Evolutionary conservation across 148 eudicot genomes (phyloP).

Genomic region (Selenicereus undatus): DNA sequence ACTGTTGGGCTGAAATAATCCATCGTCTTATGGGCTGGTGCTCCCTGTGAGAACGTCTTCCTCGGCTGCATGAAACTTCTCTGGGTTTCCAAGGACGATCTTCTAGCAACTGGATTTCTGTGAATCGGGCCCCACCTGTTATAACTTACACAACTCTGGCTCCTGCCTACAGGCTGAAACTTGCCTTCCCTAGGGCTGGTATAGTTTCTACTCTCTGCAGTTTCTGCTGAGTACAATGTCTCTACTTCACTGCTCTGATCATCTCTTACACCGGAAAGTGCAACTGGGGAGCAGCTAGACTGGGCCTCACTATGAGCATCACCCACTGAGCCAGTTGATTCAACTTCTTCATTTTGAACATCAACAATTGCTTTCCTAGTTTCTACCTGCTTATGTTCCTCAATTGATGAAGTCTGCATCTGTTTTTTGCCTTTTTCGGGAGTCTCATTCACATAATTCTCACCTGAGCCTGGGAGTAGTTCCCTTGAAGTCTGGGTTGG

Average conservation of each 20-base stretch:
- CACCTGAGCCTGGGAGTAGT: constrained; percentile 35
- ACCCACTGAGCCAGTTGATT: constrained; percentile 65
- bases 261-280: constrained; percentile 38
- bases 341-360: constrained; percentile 33
- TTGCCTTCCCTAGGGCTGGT: constrained; percentile 63
- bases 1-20: constrained; percentile 81
- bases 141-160: constrained; percentile 89
- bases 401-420: constrained; percentile 6
- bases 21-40: constrained; percentile 65
- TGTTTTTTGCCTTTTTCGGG: constrained; percentile 28
- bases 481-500: constrained; percentile 23
- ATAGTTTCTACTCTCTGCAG: constrained; percentile 90
- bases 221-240: constrained; percentile 96
- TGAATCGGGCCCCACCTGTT: constrained; percentile 68
- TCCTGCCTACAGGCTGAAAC: constrained; percentile 78
- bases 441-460: constrained; percentile 36
- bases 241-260: constrained; percentile 85
- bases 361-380: constrained; percentile 9
- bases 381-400: constrained; percentile 17
- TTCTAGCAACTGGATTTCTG: constrained; percentile 53
- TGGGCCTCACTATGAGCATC: constrained; percentile 53
- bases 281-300: constrained; percentile 61
- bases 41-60: constrained; percentile 69
- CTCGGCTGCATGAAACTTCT: constrained; percentile 63
- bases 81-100: constrained; percentile 50